Conservation (phyloP, 1,139 yeast species). For the Suhomyces chickasaworum region DNA sequence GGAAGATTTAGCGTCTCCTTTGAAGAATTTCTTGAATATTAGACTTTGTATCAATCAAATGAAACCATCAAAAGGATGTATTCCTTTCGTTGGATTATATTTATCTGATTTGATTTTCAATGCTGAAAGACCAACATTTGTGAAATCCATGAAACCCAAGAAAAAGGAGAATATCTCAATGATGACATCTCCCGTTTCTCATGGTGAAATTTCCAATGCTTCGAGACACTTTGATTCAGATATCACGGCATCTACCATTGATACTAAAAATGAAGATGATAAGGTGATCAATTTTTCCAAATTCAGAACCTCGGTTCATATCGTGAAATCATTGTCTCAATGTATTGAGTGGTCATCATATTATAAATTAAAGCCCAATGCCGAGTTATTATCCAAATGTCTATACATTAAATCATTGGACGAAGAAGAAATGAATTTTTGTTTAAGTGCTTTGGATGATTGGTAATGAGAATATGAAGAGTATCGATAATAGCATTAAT, state of each 20-base stretch:
- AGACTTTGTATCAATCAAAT: constrained; percentile 63
- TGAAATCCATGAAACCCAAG: constrained; percentile 22
- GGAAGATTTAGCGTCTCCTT: constrained; percentile 64
- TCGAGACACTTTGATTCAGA: constrained; percentile 15
- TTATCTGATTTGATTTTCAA: constrained; percentile 81
- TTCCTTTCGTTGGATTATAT: constrained; percentile 87
- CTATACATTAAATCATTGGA: constrained; percentile 76
- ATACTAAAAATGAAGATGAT: constrained; percentile 29
- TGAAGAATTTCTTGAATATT: constrained; percentile 64
- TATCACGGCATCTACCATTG: constrained; percentile 17
- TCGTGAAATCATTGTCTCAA: constrained; percentile 77
- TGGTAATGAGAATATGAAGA: neutral
- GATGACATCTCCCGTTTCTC: constrained; percentile 12
- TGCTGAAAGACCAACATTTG: constrained; percentile 63
- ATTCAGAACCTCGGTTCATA: constrained; percentile 73
- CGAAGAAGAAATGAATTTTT: constrained; percentile 69
- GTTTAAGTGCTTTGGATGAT: constrained; percentile 19
- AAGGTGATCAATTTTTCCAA: constrained; percentile 73
- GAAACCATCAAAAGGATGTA: constrained; percentile 75
- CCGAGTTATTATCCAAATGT: constrained; percentile 77
- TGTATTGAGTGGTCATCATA: constrained; percentile 83
- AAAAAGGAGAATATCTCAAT: constrained; percentile 3
- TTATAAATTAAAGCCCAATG: constrained; percentile 52
- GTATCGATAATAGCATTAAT: too few relatives aligned
- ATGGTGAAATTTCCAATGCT: constrained; percentile 1